A percentile compares a stretch with the other conserved stretches of the same genome.
These are phyloP conservation scores for Chlamydomonas urium DNA, from an alignment of 139 green algal genomes.

Conservation along the genomic window DNA sequence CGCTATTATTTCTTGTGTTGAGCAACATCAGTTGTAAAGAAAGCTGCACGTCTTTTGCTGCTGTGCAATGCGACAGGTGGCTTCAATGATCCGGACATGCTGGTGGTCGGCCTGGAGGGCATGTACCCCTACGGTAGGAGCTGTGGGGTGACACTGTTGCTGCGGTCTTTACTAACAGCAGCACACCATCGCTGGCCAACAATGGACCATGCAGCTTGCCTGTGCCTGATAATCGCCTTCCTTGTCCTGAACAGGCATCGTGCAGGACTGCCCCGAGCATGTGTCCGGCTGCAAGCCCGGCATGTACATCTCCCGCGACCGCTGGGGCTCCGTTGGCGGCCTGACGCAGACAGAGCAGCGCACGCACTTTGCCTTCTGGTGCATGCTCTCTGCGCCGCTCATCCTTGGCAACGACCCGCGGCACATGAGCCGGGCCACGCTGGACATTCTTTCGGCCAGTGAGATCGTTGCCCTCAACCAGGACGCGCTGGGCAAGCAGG, in stretches of 20 bases:
- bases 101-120: conserved; percentile 52
- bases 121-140: conserved; percentile 47
- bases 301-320: conserved; percentile 41
- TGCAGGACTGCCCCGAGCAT: conserved; percentile 40
- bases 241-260: too few relatives aligned
- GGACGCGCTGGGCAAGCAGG: conserved; percentile 39
- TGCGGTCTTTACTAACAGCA: too few relatives aligned
- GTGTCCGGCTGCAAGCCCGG: conserved; percentile 42
- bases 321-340: conserved; percentile 40
- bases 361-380: conserved; percentile 38
- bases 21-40: conserved; percentile 4
- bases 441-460: conserved; percentile 21
- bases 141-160: too few relatives aligned
- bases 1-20: too few relatives aligned
- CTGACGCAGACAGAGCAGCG: conserved; percentile 49
- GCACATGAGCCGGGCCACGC: conserved; percentile 38
- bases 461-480: conserved; percentile 38
- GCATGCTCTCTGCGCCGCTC: conserved; percentile 50
- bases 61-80: conserved; percentile 22
- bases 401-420: conserved; percentile 51
- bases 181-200: too few relatives aligned
- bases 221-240: too few relatives aligned
- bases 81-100: conserved; percentile 63
- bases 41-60: too few relatives aligned
- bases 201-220: too few relatives aligned